These are phyloP conservation scores for Immersiporthe knoxdaviesiana DNA, from an alignment of 2,329 filamentous ascomycete genomes.

Conservation along the genomic window DNA sequence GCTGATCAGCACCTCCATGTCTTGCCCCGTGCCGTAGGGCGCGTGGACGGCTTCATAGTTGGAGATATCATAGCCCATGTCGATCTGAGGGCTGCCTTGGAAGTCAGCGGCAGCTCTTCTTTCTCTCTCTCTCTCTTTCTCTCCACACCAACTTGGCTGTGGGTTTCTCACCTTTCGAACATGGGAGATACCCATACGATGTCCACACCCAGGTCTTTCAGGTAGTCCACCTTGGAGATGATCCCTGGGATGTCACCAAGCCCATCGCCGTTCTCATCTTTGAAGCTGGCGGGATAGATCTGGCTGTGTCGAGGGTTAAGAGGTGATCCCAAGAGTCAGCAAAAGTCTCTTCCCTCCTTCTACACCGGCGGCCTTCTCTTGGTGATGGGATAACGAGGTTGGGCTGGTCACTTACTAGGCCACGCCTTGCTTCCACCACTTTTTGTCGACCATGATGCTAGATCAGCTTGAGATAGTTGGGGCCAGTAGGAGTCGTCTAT, in stretches of 20 bases:
- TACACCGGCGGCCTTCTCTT: too few relatives aligned
- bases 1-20: slow-evolving; percentile 65
- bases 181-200: slow-evolving; percentile 51
- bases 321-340: background rate
- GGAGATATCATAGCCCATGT: slow-evolving; percentile 65
- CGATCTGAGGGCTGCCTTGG: slow-evolving; percentile 43
- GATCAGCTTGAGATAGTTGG: background rate
- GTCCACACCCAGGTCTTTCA: slow-evolving; percentile 53
- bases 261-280: slow-evolving; percentile 58
- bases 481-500: background rate
- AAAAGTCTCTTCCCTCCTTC: background rate
- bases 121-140: too few relatives aligned
- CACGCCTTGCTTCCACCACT: slow-evolving; percentile 30
- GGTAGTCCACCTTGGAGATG: slow-evolving; percentile 56
- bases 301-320: slow-evolving; percentile 38
- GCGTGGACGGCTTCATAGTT: slow-evolving; percentile 66
- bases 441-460: slow-evolving; percentile 14
- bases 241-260: slow-evolving; percentile 58
- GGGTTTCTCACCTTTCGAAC: slow-evolving; percentile 30
- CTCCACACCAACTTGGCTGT: background rate
- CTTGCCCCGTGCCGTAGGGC: slow-evolving; percentile 66
- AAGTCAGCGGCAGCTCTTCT: background rate
- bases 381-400: background rate
- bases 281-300: slow-evolving; percentile 61
- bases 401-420: slow-evolving; percentile 26